phyloP scores from a whole-genome alignment of 805 yeast genomes.

The Starmerella cellae region DNA sequence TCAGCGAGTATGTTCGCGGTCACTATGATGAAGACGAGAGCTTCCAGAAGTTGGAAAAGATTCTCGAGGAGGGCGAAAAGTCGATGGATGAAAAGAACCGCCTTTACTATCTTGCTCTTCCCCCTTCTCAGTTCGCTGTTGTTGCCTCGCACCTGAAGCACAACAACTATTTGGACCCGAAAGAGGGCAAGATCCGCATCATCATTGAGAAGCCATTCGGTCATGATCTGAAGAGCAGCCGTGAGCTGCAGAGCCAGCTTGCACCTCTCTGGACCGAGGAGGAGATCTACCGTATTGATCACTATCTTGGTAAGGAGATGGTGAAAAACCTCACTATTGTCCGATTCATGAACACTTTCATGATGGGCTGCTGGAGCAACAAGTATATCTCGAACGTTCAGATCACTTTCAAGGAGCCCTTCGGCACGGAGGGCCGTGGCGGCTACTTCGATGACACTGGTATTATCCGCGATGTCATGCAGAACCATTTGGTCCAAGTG shows the following conservation, averaged over 20 bases:
- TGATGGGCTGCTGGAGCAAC: constrained; percentile 81
- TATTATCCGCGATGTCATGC: constrained; percentile 95
- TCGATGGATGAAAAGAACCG: constrained; percentile 46
- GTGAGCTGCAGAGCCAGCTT: constrained; percentile 60
- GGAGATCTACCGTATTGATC: constrained; percentile 91
- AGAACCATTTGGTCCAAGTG: constrained; percentile 89
- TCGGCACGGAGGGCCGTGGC: constrained; percentile 98
- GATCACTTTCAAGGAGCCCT: constrained; percentile 91
- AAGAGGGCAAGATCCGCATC: constrained; percentile 58
- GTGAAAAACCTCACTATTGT: constrained; percentile 82
- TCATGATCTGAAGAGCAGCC: constrained; percentile 67
- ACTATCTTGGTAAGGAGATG: constrained; percentile 95
- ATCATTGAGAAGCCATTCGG: constrained; percentile 98
- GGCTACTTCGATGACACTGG: constrained; percentile 95
- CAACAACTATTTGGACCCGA: constrained; percentile 43
- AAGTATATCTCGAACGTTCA: constrained; percentile 68
- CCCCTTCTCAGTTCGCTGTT: constrained; percentile 77
- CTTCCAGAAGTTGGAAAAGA: constrained; percentile 42
- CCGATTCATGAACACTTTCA: constrained; percentile 81
- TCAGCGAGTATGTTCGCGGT: constrained; percentile 61
- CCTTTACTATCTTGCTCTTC: constrained; percentile 82
- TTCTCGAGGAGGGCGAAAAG: constrained; percentile 49
- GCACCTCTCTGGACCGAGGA: constrained; percentile 83
- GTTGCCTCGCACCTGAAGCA: constrained; percentile 66
- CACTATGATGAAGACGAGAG: constrained; percentile 72